Percentiles rank a stretch among this genome's conserved stretches.
Conservation (phyloP, 768 basidiomycete genomes). For the Dioszegia aurantiaca region DNA sequence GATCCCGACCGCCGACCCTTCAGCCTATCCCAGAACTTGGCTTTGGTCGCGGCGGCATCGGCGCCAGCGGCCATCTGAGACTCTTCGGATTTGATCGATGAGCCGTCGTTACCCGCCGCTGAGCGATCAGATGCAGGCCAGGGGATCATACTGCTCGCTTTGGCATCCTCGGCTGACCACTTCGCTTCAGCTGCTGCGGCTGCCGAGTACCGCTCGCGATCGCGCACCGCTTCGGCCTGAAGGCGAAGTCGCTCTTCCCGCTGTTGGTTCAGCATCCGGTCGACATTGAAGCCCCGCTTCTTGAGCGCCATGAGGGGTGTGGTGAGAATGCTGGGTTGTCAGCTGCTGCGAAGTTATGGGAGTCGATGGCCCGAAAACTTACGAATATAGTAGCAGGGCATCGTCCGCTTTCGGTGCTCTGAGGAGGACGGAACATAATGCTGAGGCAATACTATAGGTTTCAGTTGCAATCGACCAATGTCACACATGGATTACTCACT, state of each 20-base stretch:
- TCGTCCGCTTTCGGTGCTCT: slow-evolving; percentile 78
- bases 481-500: slow-evolving; percentile 59
- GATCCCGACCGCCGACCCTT: neutral
- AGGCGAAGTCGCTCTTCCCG: slow-evolving; percentile 61
- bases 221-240: slow-evolving; percentile 50
- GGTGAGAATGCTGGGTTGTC: slow-evolving; percentile 63
- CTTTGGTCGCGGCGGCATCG: neutral
- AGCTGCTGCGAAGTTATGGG: neutral
- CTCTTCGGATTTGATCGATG: neutral
- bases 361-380: slow-evolving; percentile 8
- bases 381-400: slow-evolving; percentile 80
- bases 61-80: neutral
- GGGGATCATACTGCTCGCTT: slow-evolving; percentile 1
- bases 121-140: neutral
- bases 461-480: no score
- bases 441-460: slow-evolving; percentile 68
- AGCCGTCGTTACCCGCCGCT: neutral
- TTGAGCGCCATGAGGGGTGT: slow-evolving; percentile 70
- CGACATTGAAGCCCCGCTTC: slow-evolving; percentile 59
- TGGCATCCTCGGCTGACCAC: neutral
- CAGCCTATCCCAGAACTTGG: slow-evolving; percentile 1
- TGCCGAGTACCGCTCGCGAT: slow-evolving; percentile 28
- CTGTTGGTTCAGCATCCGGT: slow-evolving; percentile 83
- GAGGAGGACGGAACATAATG: slow-evolving; percentile 75
- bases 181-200: neutral